Base-by-base conservation (phyloP, 2,329 filamentous ascomycete species). In the Fonsecaea monophora region DNA sequence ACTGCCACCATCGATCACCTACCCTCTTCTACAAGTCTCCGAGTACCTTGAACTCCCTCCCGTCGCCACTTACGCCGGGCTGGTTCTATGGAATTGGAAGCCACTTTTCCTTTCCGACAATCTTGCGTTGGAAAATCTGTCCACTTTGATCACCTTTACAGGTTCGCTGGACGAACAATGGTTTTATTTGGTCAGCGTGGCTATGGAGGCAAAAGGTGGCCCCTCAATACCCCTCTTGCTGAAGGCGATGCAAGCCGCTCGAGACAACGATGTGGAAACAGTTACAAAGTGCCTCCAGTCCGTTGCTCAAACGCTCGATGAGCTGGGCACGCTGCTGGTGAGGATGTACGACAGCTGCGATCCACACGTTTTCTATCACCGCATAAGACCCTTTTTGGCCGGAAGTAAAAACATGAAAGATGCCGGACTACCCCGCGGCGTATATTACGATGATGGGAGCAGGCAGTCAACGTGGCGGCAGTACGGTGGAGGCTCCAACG, bases 391-490 rank as follows among this genome's bases (percentile, higher is more conserved):
- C 0, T 98, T 96, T 78, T 86, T 99, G 2, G 94, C 95, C 5
- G 95, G 95, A 13, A 95, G 93, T 77, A 97, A 97, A 85, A 98
- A 98, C 78, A 99, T 97, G 95, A 88, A 86, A 57, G 94, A 97
- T 69, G 95, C 94, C 4, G 95, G 95, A 13, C 84, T 99, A 9
- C 94, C 95, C 0, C 84, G 89, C 67, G 95, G 95, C 21, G 89
- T 99, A 59, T 82, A 94, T 57, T 98, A 97, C 77, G 93, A 97
- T 72, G 87, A 92, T 70, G 92, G 90, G 21, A 61, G 42, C 34
- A 87, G 86, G 10, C 90, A 88, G 12, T 84, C 88, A 37, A 82
- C 85, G 3, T 96, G 92, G 76, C 89, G 90, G 34, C 92, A 97
- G 75, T 97, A 93, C 77, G 91, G 91, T 68, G 95, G 95, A 48